phyloP scores from a whole-genome alignment of 2,329 filamentous ascomycete species.

The Cephalotrichum gorgonifer region DNA sequence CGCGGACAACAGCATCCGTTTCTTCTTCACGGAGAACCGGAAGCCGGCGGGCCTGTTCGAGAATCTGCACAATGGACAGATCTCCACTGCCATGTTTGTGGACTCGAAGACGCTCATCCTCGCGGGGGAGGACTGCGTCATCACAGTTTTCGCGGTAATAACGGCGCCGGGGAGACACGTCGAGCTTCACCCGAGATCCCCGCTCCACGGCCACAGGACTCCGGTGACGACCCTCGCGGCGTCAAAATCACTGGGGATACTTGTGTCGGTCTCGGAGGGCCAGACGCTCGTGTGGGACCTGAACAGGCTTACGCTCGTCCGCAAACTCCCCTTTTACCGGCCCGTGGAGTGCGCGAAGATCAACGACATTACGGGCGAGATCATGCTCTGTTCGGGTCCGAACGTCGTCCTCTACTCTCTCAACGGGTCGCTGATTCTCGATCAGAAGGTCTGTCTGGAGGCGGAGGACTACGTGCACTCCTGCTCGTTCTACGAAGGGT shows the following conservation, averaged over 20 bases:
- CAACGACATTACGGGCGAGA: constrained; percentile 84
- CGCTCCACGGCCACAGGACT: constrained; percentile 82
- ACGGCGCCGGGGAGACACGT: constrained; percentile 56
- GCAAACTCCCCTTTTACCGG: constrained; percentile 53
- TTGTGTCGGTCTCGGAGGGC: constrained; percentile 75
- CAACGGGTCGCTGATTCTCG: constrained; percentile 73
- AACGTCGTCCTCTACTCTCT: constrained; percentile 73
- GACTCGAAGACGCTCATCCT: constrained; percentile 88
- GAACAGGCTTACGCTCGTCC: constrained; percentile 79
- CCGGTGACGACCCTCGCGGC: constrained; percentile 75
- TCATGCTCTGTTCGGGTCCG: constrained; percentile 71
- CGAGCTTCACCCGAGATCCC: constrained; percentile 68
- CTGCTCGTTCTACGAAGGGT: constrained; percentile 88
- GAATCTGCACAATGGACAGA: constrained; percentile 83
- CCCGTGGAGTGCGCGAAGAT: constrained; percentile 66
- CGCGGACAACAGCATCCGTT: constrained; percentile 82
- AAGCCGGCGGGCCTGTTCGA: constrained; percentile 84
- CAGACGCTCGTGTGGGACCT: constrained; percentile 88
- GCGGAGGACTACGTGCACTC: constrained; percentile 66
- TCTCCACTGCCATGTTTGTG: constrained; percentile 74
- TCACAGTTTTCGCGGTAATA: constrained; percentile 71
- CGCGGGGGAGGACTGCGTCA: constrained; percentile 82
- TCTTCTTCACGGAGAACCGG: constrained; percentile 75
- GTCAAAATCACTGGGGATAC: constrained; percentile 77
- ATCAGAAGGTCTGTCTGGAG: constrained; percentile 63